Percentiles rank a stretch among this genome's conserved stretches.
These are phyloP conservation scores for Hypoxylon sp. DNA, from an alignment of 2,329 filamentous ascomycete genomes.

Conservation along the genomic window DNA sequence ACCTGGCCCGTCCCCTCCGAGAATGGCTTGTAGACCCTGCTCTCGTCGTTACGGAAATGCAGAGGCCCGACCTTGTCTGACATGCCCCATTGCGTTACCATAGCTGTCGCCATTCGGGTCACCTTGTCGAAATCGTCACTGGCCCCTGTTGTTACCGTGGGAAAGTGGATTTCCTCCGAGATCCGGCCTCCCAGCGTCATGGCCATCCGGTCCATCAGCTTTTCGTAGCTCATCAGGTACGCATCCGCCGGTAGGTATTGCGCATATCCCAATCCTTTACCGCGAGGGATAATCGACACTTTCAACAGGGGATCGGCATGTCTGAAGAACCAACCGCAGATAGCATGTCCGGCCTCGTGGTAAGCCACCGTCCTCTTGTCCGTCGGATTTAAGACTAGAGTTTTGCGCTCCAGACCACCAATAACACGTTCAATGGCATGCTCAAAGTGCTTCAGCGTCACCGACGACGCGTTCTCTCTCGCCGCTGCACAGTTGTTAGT, in stretches of 20 bases:
- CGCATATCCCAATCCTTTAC: slow-evolving; percentile 92
- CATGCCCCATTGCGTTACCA: slow-evolving; percentile 99
- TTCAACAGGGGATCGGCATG: slow-evolving; percentile 97
- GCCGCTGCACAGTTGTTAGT: slow-evolving; percentile 71
- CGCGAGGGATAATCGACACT: slow-evolving; percentile 97
- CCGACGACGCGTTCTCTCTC: slow-evolving; percentile 78
- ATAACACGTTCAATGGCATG: slow-evolving; percentile 97
- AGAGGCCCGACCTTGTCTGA: slow-evolving; percentile 91
- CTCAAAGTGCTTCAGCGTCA: slow-evolving; percentile 92
- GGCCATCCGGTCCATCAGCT: slow-evolving; percentile 99
- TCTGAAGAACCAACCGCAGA: slow-evolving; percentile 97
- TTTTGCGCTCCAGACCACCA: slow-evolving; percentile 96
- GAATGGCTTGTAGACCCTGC: slow-evolving; percentile 91
- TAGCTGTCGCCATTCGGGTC: slow-evolving; percentile 91
- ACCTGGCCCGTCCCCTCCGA: slow-evolving; percentile 91
- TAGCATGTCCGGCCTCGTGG: slow-evolving; percentile 97
- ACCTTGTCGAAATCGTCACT: slow-evolving; percentile 99
- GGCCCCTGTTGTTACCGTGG: slow-evolving; percentile 92
- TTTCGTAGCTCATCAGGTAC: slow-evolving; percentile 93
- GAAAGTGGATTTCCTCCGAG: slow-evolving; percentile 95
- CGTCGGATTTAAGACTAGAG: slow-evolving; percentile 86
- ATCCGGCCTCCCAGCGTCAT: slow-evolving; percentile 98
- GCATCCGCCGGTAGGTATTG: slow-evolving; percentile 96
- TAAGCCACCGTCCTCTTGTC: slow-evolving; percentile 98
- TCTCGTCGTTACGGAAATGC: slow-evolving; percentile 85